Conservation (phyloP, 2,329 filamentous ascomycete genomes). For the Claviceps purpurea region DNA sequence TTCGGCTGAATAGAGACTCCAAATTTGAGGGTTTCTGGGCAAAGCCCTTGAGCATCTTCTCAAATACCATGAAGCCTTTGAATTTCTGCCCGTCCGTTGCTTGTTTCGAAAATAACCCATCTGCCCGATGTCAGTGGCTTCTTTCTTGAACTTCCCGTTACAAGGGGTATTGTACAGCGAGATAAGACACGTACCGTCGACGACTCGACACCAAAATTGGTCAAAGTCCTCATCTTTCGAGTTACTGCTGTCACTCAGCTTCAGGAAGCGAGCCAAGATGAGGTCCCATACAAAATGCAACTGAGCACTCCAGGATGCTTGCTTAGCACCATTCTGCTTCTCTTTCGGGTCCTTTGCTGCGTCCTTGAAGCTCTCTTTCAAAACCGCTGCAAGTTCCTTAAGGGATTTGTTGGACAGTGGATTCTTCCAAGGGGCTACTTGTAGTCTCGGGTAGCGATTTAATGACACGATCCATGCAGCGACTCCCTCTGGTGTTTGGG, state of each 20-base stretch:
- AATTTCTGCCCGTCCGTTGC: conserved; percentile 84
- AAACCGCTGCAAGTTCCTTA: conserved; percentile 54
- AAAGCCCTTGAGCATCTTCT: conserved; percentile 51
- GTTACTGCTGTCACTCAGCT: conserved; percentile 16
- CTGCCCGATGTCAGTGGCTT: conserved; percentile 28
- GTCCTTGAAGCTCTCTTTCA: conserved; percentile 60
- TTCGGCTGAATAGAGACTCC: conserved; percentile 61
- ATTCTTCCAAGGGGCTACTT: conserved; percentile 62
- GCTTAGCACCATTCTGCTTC: conserved; percentile 36
- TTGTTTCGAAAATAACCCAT: conserved; percentile 68
- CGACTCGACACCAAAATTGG: conserved; percentile 73
- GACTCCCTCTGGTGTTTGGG: conserved; percentile 75
- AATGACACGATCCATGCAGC: conserved; percentile 71
- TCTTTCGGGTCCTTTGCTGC: conserved; percentile 31
- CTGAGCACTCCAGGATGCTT: conserved; percentile 65
- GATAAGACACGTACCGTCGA: conserved; percentile 54
- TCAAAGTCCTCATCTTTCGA: conserved; percentile 40
- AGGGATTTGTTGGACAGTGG: conserved; percentile 60
- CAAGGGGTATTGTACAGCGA: not conserved
- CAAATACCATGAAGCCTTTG: conserved; percentile 80
- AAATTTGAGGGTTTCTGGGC: conserved; percentile 33
- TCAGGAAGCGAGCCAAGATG: conserved; percentile 45
- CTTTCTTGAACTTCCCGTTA: not conserved
- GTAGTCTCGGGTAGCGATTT: conserved; percentile 48
- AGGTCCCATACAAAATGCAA: conserved; percentile 82